These are phyloP conservation scores for Umbelopsis vinacea DNA, from an alignment of 192 early-diverging fungal genomes.

Conservation along the genomic window DNA sequence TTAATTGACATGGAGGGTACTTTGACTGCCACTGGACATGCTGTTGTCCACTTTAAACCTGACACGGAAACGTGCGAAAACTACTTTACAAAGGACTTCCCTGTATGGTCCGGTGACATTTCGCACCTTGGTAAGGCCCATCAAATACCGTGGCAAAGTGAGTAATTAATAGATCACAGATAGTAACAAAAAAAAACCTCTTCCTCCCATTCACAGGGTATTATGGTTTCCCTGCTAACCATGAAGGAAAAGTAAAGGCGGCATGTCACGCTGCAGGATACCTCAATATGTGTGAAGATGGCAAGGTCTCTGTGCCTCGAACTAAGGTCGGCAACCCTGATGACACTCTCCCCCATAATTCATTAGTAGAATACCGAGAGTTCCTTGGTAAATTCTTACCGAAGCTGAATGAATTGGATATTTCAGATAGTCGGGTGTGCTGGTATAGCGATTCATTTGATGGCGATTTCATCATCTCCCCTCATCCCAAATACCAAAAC, in stretches of 20 bases:
- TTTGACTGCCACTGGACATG: constrained; percentile 52
- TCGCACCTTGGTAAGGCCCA: constrained; percentile 36
- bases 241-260: constrained; percentile 49
- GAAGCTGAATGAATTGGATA: constrained; percentile 35
- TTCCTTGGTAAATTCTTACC: constrained; percentile 49
- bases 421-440: constrained; percentile 49
- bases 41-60: constrained; percentile 55
- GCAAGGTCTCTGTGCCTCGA: constrained; percentile 37
- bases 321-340: constrained; percentile 30
- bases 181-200: no score
- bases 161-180: no score
- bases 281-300: constrained; percentile 33
- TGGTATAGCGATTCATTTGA: constrained; percentile 62
- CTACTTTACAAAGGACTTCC: constrained; percentile 26
- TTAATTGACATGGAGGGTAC: constrained; percentile 45
- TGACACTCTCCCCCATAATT: constrained; percentile 46
- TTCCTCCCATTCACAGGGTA: no score
- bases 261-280: constrained; percentile 53
- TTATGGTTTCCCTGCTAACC: constrained; percentile 57
- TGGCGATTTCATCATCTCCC: constrained; percentile 53
- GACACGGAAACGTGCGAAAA: not conserved
- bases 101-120: constrained; percentile 60
- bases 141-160: not conserved
- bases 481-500: constrained; percentile 44
- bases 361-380: constrained; percentile 40